Base-by-base conservation (phyloP, 345 rosid genomes). In the Ailanthus altissimus region DNA sequence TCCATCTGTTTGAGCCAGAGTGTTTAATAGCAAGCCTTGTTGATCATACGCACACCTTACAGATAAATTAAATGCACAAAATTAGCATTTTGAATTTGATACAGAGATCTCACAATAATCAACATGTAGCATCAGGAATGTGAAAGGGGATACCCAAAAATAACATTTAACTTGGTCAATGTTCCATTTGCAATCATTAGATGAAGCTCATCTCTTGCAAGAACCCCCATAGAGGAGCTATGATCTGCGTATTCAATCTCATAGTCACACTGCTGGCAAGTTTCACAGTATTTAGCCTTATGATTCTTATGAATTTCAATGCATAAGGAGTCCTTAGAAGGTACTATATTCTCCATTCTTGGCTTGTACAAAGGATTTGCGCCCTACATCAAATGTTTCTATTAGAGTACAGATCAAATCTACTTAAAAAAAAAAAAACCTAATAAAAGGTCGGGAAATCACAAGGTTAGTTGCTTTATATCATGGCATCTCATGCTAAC, bases 31-130 rank as follows among this genome's bases (percentile, higher is more conserved):
- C 71, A 83, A 64, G 13, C 97, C 98, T 92, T 89, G 99, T 81
- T 95, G 99, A 86, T 95, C 97, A 85, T 93, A 95, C 67, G 92
- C 99, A 73, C 99, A 95, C 87, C 99, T 94, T 76, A 75, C 11
- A 71, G 66, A 80, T 59, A 73, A 78, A 72, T 73, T 6, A 53
- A 67, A 79, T 36, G 32, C 16, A 50, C 7, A 78, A 32, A 53
- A 68, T 71, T 61, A 62, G 69, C 68, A 82, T 38, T 73, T 28
- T 57, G 58, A 25, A 26, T 20, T 53, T 20, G 15, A 21, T 4
- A 62, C 18, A 16, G 20, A 16, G 20, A 45, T 6, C 47, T 43
- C 47, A 47, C 12, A 47, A 74, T 8, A 61, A 46, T 49, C 7
- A 66, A 54, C 20, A 61, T 14, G 21, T 1, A 28, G 65, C 46